These are phyloP conservation scores for Pseudozyma tsukubaensis DNA, from an alignment of 1,284 basidiomycete genomes.

Conservation along the genomic window DNA sequence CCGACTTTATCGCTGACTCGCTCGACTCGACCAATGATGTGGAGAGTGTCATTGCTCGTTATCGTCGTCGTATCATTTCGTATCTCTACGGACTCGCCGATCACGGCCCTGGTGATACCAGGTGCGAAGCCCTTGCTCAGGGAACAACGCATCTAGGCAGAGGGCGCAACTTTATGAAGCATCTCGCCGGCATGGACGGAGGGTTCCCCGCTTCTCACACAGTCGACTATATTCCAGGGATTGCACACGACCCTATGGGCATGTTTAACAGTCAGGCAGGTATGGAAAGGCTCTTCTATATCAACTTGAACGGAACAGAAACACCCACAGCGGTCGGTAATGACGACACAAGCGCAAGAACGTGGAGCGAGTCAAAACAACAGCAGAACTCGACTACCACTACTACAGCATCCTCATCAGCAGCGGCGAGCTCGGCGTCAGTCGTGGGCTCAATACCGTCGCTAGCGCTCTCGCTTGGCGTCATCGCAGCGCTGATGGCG, in stretches of 20 bases:
- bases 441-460: no score
- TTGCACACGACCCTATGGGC: constrained; percentile 44
- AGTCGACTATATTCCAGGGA: constrained; percentile 44
- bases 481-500: no score
- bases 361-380: no score
- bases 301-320: constrained; percentile 52
- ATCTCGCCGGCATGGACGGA: constrained; percentile 30
- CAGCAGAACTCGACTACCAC: no score
- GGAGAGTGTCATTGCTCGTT: constrained; percentile 42
- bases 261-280: constrained; percentile 51
- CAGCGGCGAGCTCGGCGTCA: no score
- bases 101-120: constrained; percentile 39
- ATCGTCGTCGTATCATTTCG: constrained; percentile 38
- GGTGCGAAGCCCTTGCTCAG: constrained; percentile 48
- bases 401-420: no score
- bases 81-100: constrained; percentile 50
- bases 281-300: constrained; percentile 49
- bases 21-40: constrained; percentile 45
- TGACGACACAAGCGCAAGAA: constrained; percentile 25
- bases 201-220: constrained; percentile 37
- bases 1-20: constrained; percentile 45
- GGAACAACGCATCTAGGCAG: constrained; percentile 46
- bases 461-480: no score
- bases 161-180: constrained; percentile 45
- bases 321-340: constrained; percentile 47